A percentile compares a stretch with the other conserved stretches of the same genome.
These are phyloP conservation scores for Tanacetum coccineum DNA, from an alignment of 129 eudicot species.

Conservation along the genomic window DNA sequence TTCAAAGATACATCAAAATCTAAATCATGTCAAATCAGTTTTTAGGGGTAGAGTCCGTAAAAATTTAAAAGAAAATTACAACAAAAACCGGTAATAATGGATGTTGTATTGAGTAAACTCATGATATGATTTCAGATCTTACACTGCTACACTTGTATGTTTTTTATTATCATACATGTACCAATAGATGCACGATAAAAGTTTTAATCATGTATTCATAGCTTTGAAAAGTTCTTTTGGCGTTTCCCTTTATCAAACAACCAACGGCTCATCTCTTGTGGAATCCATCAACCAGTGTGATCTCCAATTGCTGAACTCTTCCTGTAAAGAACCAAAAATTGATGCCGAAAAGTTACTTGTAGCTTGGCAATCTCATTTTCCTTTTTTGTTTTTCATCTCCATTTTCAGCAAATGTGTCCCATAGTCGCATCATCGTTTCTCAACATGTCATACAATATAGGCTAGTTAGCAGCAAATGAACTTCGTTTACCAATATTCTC, in stretches of 20 bases:
- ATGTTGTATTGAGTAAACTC: not conserved
- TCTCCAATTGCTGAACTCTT: not conserved
- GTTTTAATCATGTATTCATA: not conserved
- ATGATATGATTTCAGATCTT: not conserved
- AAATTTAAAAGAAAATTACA: not conserved
- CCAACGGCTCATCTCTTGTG: not conserved
- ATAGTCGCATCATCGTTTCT: not conserved
- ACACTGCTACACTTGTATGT: not conserved
- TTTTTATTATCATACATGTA: no score
- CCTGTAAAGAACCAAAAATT: not conserved
- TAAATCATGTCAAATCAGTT: not conserved
- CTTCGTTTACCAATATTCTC: conserved; percentile 58
- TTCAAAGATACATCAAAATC: not conserved
- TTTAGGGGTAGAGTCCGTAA: not conserved
- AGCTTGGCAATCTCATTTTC: not conserved
- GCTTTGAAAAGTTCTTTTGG: not conserved
- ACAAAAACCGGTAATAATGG: not conserved
- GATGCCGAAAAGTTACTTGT: not conserved
- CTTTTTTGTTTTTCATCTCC: not conserved
- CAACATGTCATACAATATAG: not conserved
- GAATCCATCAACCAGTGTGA: not conserved
- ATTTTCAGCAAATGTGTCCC: not conserved
- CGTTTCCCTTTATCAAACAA: not conserved
- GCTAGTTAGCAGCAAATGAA: not conserved
- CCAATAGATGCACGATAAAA: not conserved